Base-by-base conservation (phyloP, 495 filamentous ascomycete genomes). In the Elasticomyces elasticus region DNA sequence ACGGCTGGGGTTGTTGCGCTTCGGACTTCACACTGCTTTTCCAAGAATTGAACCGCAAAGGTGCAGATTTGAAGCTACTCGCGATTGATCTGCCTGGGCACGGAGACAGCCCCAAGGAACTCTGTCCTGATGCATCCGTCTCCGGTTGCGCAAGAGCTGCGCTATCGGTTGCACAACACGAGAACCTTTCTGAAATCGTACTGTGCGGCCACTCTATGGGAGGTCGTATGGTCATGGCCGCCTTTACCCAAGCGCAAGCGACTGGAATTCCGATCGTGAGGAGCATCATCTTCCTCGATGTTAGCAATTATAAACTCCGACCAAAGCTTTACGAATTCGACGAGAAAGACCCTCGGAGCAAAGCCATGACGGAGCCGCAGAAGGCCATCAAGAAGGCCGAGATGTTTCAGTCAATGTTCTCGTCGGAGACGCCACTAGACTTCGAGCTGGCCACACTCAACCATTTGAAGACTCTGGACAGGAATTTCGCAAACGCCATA, bases 161-260 rank as follows among this genome's bases (percentile, higher is more conserved):
- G 5, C 33, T 31, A 11, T 30, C 6, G 13, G 9, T 52, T 17
- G 27, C 23, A 11, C 23, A 30, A 9, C 30, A 57, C 9, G 15
- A 51, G 13, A 17, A n/a, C 17, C 15, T 52, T 10, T 10, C 7
- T 1, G 17, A 51, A 1, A 25, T 57, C 26, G 42, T 49, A 10
- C 54, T 57, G 6, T 7, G n/a, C 22, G 54, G 54, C 26, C 54
- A 57, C 31, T 51, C 46, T n/a, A 57, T 57, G 54, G 54, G 54
- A 20, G 12, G 52, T 10, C 10, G 54, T 17, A 19, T 57, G 23
- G 27, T 47, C 23, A 5, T 52, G 7, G 49, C 51, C 5, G 26
- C 42, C 27, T 51, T 20, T 30, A 31, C 26, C 2, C 54, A 51
- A 24, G 47, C 47, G 6, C 7, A 13, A 25, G 10, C 13, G 17